Conservation (phyloP, 2,329 filamentous ascomycete genomes). For the Aspergillus sp. region DNA sequence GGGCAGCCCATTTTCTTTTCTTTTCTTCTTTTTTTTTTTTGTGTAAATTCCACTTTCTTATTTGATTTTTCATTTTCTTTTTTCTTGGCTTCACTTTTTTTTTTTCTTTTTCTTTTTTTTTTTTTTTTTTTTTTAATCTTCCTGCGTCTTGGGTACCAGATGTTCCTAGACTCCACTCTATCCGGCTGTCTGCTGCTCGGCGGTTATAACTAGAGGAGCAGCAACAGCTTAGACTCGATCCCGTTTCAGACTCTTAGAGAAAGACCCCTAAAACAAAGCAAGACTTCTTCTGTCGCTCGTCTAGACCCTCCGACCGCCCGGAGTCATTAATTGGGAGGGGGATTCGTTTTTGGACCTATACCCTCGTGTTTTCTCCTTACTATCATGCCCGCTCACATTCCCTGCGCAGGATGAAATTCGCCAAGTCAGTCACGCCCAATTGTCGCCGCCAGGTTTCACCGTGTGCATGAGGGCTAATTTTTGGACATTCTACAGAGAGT, state of each 20-base stretch:
- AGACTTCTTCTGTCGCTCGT: background rate
- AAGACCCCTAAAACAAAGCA: background rate
- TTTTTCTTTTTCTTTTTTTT: background rate
- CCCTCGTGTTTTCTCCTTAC: slow-evolving; percentile 1
- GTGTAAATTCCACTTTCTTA: no score
- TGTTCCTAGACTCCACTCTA: background rate
- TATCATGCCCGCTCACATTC: slow-evolving; percentile 19
- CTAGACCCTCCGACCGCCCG: background rate
- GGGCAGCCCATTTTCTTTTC: background rate
- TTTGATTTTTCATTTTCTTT: background rate
- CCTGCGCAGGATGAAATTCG: slow-evolving; percentile 56
- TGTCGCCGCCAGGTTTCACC: slow-evolving; percentile 1
- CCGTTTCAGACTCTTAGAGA: background rate
- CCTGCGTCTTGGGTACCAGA: background rate
- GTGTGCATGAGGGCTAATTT: slow-evolving; percentile 21
- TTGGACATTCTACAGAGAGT: slow-evolving; percentile 54
- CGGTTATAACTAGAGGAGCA: background rate
- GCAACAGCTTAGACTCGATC: background rate
- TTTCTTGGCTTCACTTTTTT: background rate
- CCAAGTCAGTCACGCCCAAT: slow-evolving; percentile 50
- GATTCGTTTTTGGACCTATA: slow-evolving; percentile 1
- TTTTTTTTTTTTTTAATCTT: background rate
- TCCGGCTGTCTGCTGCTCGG: background rate
- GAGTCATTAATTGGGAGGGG: background rate
- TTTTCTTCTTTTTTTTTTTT: background rate